These are phyloP conservation scores for Arachis stenosperma DNA, from an alignment of 306 rosid genomes.

Conservation along the genomic window DNA sequence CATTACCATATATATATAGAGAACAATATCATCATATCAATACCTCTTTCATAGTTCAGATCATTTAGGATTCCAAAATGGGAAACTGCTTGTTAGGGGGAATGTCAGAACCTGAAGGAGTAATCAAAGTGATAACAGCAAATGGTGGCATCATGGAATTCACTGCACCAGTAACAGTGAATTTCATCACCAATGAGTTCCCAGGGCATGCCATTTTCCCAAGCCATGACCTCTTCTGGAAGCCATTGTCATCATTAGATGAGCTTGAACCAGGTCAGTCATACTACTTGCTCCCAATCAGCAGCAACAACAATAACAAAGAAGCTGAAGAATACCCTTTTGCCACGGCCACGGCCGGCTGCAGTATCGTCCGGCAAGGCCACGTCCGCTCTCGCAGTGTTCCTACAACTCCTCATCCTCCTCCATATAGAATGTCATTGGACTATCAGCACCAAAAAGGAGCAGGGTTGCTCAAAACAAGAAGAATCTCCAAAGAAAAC, in stretches of 20 bases:
- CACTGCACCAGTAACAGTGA: slow-evolving; percentile 60
- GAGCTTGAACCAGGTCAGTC: slow-evolving; percentile 67
- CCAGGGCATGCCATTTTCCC: slow-evolving; percentile 72
- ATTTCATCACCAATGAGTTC: slow-evolving; percentile 61
- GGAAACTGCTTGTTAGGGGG: slow-evolving; percentile 75
- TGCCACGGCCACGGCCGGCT: background rate
- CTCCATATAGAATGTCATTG: slow-evolving; percentile 72
- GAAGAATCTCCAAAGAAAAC: slow-evolving; percentile 51
- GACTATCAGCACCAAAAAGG: slow-evolving; percentile 51
- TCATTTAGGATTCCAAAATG: slow-evolving; percentile 45
- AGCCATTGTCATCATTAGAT: slow-evolving; percentile 58
- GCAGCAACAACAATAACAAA: background rate
- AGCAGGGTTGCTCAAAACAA: slow-evolving; percentile 46
- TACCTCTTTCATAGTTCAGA: slow-evolving; percentile 13
- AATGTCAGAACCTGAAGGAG: slow-evolving; percentile 48
- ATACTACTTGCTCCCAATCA: slow-evolving; percentile 61
- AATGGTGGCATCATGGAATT: slow-evolving; percentile 89
- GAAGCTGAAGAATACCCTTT: background rate
- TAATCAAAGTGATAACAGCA: slow-evolving; percentile 62
- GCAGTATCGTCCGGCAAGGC: slow-evolving; percentile 43
- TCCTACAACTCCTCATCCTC: slow-evolving; percentile 44
- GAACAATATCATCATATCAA: slow-evolving; percentile 14
- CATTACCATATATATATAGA: slow-evolving; percentile 6
- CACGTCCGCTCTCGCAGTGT: slow-evolving; percentile 71
- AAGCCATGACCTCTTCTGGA: slow-evolving; percentile 65